phyloP scores from a whole-genome alignment of 2,329 filamentous ascomycete genomes.

The Diaporthe destruens region DNA sequence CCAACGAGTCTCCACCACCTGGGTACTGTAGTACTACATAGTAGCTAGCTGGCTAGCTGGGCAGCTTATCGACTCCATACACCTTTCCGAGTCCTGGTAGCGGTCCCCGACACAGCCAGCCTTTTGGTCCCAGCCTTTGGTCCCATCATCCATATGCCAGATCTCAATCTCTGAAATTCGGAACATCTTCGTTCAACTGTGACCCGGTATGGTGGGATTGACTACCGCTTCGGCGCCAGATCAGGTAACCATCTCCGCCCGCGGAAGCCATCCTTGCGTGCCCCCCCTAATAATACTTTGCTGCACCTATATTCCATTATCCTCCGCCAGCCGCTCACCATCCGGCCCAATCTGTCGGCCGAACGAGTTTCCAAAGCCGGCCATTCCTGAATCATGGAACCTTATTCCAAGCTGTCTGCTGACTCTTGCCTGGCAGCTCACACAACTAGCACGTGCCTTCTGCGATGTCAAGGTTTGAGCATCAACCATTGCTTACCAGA shows the following conservation, averaged over 20 bases:
- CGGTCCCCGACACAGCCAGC: not conserved
- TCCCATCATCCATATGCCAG: not conserved
- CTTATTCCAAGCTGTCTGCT: not conserved
- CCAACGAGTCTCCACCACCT: not conserved
- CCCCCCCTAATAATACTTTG: conserved; percentile 23
- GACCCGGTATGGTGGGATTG: conserved; percentile 34
- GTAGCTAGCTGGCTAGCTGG: not conserved
- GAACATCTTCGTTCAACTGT: not conserved
- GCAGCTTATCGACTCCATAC: too few species aligned
- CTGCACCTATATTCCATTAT: conserved; percentile 11
- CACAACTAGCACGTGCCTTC: not conserved
- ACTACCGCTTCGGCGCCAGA: conserved; percentile 18
- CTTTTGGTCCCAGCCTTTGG: too few species aligned
- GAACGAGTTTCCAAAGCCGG: conserved; percentile 18
- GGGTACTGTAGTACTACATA: too few species aligned
- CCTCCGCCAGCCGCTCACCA: not conserved
- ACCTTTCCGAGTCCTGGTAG: too few species aligned
- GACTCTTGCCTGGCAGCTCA: conserved; percentile 5
- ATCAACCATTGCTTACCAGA: not conserved
- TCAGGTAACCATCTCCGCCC: conserved; percentile 34
- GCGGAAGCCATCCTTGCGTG: conserved; percentile 15
- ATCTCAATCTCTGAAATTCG: conserved; percentile 15
- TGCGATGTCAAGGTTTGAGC: conserved; percentile 5
- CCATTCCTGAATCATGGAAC: conserved; percentile 1
- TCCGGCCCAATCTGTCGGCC: conserved; percentile 7